Base-by-base conservation (phyloP, 2,329 filamentous ascomycete genomes). In the Fusarium falciforme region DNA sequence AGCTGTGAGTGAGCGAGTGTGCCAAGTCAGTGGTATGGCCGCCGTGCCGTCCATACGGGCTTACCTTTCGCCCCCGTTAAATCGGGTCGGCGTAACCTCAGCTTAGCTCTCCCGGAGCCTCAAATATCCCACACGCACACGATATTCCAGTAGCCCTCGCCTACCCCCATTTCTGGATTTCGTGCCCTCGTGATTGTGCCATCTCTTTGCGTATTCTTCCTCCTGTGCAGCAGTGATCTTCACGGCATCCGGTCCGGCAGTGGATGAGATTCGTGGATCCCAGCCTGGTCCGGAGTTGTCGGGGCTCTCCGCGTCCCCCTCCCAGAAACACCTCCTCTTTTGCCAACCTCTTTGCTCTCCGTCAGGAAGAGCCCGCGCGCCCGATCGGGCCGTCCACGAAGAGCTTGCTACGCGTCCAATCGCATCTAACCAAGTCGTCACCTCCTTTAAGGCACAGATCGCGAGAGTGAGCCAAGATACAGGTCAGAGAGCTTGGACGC, bases 221-320 rank as follows among this genome's bases (percentile, higher is more conserved):
- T 66, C 61, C 40, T 60, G 58, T 63, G 35, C 38, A 61, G 22
- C 38, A 44, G 36, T 47, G 33, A 61, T 58, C 67, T 64, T 71
- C 25, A 62, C 68, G 65, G 61, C 57, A n/a, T 54, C 66, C 66
- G 66, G 68, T 44, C 67, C 74, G 72, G 72, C 65, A 74, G 57
- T 70, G 58, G 31, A 72, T 63, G 72, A 64, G 52, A 64, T 59
- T 64, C 61, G 49, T 64, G 52, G 61, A 62, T 59, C 59, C 66
- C 61, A 74, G 58, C 68, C 66, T 63, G 61, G n/a, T 36, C 68
- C 68, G 66, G 69, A 68, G 72, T 47, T 47, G 40, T 74, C 76
- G 72, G 66, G 52, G 61, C 67, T 68, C 62, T 66, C 75, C 75
- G 70, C 66, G 64, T 42, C 25, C 54, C 59, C 38, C 47, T 64